Evolutionary conservation across 2,329 filamentous ascomycete genomes (phyloP), one percentile per base, ranked within the genome.

Genomic region (Phialophora expanda): DNA sequence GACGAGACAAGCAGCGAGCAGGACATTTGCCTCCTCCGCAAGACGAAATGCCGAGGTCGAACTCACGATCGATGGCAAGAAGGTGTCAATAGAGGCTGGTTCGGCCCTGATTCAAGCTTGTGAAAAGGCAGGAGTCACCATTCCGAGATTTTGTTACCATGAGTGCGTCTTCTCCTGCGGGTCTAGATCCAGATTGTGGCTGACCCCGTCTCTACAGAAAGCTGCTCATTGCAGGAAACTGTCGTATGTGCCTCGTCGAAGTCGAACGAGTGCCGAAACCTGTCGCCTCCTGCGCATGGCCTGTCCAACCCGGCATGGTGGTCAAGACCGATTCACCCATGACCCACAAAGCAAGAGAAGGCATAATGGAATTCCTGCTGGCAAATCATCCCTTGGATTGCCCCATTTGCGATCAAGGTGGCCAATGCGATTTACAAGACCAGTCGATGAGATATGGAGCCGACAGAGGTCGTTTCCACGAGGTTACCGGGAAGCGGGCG

Each of bases 181-280:
- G 14, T 26, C 30, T 24, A 48, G n/a, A 54, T 9, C 64, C 50
- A 58, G 12, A 59, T 7, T 11, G 12, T 56, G 38, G 57, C 54
- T 64, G 44, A 66, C 56, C n/a, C 41, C 50, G 20, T 46, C 26
- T 20, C 12, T 2, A 20, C 76, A 94, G 91, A 79, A 98, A 99
- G 83, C 87, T 99, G 74, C 93, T 96, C 90, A 97, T 99, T 85
- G 95, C 95, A 76, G 95, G 95, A 81, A 99, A 98, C 83, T 99
- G 95, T 83, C 93, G 95, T 84, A 99, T 99, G 95, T 99, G 95
- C 82, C 84, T 99, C 76, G 95, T 99, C 76, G 95, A 99, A 84
- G 95, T 99, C 73, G 95, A 98, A 83, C 88, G 89, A 81, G 91
- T 92, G 67, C 95, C 95, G 66, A 99, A 99, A 83, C 95, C 95